phyloP scores from a whole-genome alignment of 2,329 filamentous ascomycete genomes.

The Arthrinium puccinioides region DNA sequence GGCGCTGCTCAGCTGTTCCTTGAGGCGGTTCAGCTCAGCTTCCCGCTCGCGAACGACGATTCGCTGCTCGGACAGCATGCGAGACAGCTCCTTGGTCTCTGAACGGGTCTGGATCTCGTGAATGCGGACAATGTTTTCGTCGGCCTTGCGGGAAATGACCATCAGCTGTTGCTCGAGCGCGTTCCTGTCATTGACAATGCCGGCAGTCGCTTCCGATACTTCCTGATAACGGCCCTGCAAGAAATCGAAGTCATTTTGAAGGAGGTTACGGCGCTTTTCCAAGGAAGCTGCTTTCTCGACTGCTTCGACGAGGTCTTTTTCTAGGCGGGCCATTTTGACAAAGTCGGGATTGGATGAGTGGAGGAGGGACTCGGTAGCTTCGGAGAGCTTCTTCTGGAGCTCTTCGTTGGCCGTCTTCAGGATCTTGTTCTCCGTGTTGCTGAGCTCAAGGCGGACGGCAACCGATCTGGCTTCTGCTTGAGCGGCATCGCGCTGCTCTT shows the following conservation, averaged over 20 bases:
- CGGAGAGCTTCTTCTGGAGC: constrained; percentile 28
- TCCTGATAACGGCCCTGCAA: constrained; percentile 52
- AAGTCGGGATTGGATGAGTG: constrained; percentile 29
- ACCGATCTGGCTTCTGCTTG: constrained; percentile 26
- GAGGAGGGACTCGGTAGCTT: constrained; percentile 24
- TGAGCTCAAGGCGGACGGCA: constrained; percentile 12
- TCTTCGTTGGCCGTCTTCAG: constrained; percentile 29
- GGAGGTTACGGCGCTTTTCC: constrained; percentile 27
- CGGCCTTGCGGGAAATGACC: constrained; percentile 32
- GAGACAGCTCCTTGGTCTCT: constrained; percentile 25
- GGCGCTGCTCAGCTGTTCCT: constrained; percentile 40
- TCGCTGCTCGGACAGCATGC: constrained; percentile 33
- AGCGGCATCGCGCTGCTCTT: constrained; percentile 34
- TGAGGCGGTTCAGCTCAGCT: constrained; percentile 36
- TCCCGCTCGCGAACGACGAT: constrained; percentile 42
- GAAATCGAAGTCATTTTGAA: constrained; percentile 47
- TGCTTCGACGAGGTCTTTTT: constrained; percentile 30
- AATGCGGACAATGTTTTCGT: constrained; percentile 37
- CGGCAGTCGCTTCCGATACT: constrained; percentile 39
- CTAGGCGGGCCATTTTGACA: constrained; percentile 31
- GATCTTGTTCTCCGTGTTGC: constrained; percentile 23
- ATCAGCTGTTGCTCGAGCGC: constrained; percentile 33
- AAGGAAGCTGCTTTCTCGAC: constrained; percentile 29
- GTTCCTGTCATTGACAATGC: constrained; percentile 37
- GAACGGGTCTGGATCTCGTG: constrained; percentile 36